Percentiles rank a stretch among this genome's conserved stretches.
Conservation (phyloP, 306 rosid genomes). For the Lablab purpureus region DNA sequence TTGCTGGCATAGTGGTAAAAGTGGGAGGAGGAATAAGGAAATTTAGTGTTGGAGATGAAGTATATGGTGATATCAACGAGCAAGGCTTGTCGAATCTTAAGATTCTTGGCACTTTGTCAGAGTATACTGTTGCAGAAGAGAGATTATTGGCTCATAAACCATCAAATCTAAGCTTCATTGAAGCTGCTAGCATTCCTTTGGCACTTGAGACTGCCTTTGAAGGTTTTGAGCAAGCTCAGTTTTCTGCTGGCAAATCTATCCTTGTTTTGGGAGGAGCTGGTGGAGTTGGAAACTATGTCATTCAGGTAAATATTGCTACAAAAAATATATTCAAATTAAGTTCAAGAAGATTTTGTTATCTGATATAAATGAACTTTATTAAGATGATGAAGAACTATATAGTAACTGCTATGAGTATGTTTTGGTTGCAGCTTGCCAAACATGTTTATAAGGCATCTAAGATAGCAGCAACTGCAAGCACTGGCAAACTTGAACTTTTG, state of each 20-base stretch:
- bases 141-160: slow-evolving; percentile 70
- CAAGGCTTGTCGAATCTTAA: slow-evolving; percentile 48
- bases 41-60: slow-evolving; percentile 78
- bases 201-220: slow-evolving; percentile 73
- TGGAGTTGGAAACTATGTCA: slow-evolving; percentile 65
- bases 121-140: slow-evolving; percentile 75
- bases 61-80: slow-evolving; percentile 68
- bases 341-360: no score
- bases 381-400: no score
- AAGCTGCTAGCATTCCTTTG: slow-evolving; percentile 84
- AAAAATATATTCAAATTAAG: no score
- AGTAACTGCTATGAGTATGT: background rate
- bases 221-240: slow-evolving; percentile 58
- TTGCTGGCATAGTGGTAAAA: slow-evolving; percentile 75
- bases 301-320: slow-evolving; percentile 58
- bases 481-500: slow-evolving; percentile 55
- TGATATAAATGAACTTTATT: no score
- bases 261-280: slow-evolving; percentile 86
- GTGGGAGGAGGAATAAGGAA: slow-evolving; percentile 68
- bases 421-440: slow-evolving; percentile 67
- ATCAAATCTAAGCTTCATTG: slow-evolving; percentile 64
- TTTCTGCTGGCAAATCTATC: slow-evolving; percentile 67
- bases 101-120: slow-evolving; percentile 67
- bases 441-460: slow-evolving; percentile 76
- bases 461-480: slow-evolving; percentile 80